phyloP scores from a whole-genome alignment of 2,329 filamentous ascomycete species.

The Claviceps sorghi region DNA sequence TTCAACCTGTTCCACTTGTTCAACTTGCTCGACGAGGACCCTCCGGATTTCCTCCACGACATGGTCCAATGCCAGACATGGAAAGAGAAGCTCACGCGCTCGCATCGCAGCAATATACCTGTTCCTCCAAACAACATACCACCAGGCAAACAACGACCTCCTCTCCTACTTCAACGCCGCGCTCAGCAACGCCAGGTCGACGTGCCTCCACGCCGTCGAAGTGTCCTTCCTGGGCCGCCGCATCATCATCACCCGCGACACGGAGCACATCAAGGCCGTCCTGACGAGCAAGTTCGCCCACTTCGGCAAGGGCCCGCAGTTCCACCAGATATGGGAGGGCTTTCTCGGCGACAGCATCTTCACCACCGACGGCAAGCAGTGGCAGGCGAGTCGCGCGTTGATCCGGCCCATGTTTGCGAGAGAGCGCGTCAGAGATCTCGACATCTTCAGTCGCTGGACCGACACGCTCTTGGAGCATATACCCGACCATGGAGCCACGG shows the following conservation, averaged over 20 bases:
- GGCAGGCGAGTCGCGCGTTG: conserved; percentile 65
- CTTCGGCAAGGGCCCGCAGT: conserved; percentile 65
- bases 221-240: conserved; percentile 37
- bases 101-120: neutral
- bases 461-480: conserved; percentile 4
- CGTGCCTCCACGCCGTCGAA: conserved; percentile 28
- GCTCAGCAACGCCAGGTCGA: neutral
- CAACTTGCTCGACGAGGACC: too few species aligned
- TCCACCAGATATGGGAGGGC: conserved; percentile 59
- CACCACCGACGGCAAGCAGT: conserved; percentile 61
- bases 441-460: conserved; percentile 49
- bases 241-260: conserved; percentile 61
- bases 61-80: neutral
- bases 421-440: conserved; percentile 67
- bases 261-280: conserved; percentile 81
- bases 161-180: neutral
- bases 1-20: too few species aligned
- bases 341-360: conserved; percentile 66
- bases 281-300: conserved; percentile 71
- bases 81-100: neutral
- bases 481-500: neutral
- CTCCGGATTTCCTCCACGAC: too few species aligned
- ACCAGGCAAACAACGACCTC: conserved; percentile 2
- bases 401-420: conserved; percentile 77
- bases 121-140: conserved; percentile 5